Base-by-base conservation (phyloP, 129 eudicot genomes). In the Arctium lappa region DNA sequence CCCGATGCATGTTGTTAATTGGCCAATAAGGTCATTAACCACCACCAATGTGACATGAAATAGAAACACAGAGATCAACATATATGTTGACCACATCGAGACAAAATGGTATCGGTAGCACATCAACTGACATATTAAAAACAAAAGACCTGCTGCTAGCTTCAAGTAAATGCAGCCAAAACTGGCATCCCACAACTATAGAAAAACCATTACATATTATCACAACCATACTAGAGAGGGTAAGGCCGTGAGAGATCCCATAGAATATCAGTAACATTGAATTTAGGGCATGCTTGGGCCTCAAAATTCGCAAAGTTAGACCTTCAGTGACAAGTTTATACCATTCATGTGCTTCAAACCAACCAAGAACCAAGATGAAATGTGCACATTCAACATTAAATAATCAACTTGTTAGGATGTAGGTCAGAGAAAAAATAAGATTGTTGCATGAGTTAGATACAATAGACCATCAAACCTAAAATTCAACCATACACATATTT, bases 191-290 rank as follows among this genome's bases (percentile, higher is more conserved):
- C 75, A 31, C 75, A 39, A 33, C 70, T n/a, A 34, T 18, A 29
- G 3, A 22, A 16, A 65, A 82, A 72, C 72, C 69, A 79, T 79
- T 18, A 33, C 76, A 37, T 81, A 29, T 31, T 48, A 77, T 77
- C 78, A 83, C 53, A 77, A 77, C 36, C 13, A 83, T 70, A 76
- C 63, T 48, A 37, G 18, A 46, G 12, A 53, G 9, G 44, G 78
- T 53, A 15, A 15, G 22, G n/a, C 65, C 30, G 22, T 12, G 60
- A 80, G 31, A 13, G 29, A 27, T 12, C 66, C 60, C 38, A n/a
- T 13, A 32, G 18, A 70, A 11, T 16, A 72, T 29, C 73, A 78
- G 11, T 27, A 33, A 8, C 37, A 7, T 22, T 63, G 12, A 63
- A 6, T 63, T 22, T 63, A 15, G 32, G 70, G 32, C 70, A 63